A percentile compares a stretch with the other conserved stretches of the same genome.
These are phyloP conservation scores for Solanum ossicruentum DNA, from an alignment of 257 asterid species.

Conservation along the genomic window DNA sequence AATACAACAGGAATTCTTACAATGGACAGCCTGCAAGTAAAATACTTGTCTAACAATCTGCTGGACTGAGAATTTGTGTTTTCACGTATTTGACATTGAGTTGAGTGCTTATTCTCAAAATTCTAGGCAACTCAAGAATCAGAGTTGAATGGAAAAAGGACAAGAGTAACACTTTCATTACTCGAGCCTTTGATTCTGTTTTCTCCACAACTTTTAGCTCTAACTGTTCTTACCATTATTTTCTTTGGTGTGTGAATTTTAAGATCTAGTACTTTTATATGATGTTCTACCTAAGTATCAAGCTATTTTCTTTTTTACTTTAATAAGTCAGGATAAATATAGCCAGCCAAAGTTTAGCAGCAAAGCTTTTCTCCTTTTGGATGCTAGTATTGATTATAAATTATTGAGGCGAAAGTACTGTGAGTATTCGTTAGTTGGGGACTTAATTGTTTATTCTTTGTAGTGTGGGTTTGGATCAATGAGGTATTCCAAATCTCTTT, in stretches of 20 bases:
- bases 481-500: neutral
- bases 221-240: too few relatives aligned
- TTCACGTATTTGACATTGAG: too few relatives aligned
- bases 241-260: too few relatives aligned
- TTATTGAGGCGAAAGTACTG: neutral
- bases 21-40: too few relatives aligned
- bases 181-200: constrained; percentile 51
- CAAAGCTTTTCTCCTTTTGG: neutral
- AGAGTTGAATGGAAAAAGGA: constrained; percentile 1
- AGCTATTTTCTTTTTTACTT: neutral
- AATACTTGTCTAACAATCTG: too few relatives aligned
- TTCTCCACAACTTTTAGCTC: constrained; percentile 39
- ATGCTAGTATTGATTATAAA: too few relatives aligned
- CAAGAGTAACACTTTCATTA: constrained; percentile 13
- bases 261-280: too few relatives aligned
- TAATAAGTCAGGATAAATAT: too few relatives aligned
- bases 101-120: too few relatives aligned
- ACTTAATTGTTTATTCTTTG: neutral
- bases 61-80: too few relatives aligned
- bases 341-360: neutral
- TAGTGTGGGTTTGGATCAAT: neutral
- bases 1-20: too few relatives aligned
- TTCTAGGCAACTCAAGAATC: constrained; percentile 27
- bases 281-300: neutral
- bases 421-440: neutral